phyloP scores from a whole-genome alignment of 495 filamentous ascomycete species.

The Aspergillus sclerotioniger region DNA sequence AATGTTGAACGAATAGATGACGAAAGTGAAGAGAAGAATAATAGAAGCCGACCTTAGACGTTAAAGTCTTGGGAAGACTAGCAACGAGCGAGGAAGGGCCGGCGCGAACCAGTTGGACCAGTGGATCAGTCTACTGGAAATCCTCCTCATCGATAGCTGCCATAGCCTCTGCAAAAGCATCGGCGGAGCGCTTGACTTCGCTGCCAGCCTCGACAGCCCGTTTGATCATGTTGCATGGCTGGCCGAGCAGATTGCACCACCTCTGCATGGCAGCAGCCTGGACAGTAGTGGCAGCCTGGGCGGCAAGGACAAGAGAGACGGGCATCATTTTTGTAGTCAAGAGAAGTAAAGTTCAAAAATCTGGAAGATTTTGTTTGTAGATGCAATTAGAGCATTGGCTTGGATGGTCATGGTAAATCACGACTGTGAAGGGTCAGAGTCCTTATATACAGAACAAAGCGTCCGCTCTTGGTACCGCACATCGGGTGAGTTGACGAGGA shows the following conservation, averaged over 20 bases:
- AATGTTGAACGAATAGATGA: background rate
- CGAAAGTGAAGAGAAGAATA: background rate
- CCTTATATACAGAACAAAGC: slow-evolving; percentile 8
- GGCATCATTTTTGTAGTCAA: slow-evolving; percentile 46
- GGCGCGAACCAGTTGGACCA: background rate
- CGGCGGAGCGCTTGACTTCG: slow-evolving; percentile 37
- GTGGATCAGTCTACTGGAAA: background rate
- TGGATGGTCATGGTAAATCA: background rate
- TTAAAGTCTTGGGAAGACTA: background rate
- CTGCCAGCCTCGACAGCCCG: slow-evolving; percentile 41
- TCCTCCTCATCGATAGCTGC: slow-evolving; percentile 33
- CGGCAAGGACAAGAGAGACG: slow-evolving; percentile 34
- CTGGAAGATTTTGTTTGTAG: background rate
- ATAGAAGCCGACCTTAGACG: background rate
- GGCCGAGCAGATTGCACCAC: slow-evolving; percentile 41
- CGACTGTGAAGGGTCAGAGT: background rate
- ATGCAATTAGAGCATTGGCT: background rate
- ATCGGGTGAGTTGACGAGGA: background rate
- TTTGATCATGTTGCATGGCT: slow-evolving; percentile 47
- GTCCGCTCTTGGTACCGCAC: background rate
- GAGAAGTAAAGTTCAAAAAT: background rate
- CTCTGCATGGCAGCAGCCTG: slow-evolving; percentile 33
- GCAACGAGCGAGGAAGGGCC: background rate
- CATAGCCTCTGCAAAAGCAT: slow-evolving; percentile 41
- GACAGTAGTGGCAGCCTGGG: slow-evolving; percentile 38